Evolutionary conservation across 192 early-diverging fungal species (phyloP).

Genomic region (Backusella tuberculispora): DNA sequence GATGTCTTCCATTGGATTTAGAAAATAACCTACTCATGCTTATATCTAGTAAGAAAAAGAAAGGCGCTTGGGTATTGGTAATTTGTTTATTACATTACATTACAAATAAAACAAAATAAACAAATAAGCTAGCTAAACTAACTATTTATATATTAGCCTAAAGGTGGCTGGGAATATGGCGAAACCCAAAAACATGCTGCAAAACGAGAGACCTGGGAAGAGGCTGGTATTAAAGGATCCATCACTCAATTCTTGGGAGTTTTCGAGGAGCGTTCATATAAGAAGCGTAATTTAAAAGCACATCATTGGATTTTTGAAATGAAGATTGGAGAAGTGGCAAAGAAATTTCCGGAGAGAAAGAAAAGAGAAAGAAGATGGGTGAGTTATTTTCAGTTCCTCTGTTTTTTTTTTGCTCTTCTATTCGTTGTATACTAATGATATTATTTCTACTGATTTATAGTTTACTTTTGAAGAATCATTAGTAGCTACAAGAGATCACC

Average conservation of each 20-base stretch:
- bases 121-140: neutral
- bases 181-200: constrained; percentile 57
- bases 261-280: constrained; percentile 41
- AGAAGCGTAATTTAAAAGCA: constrained; percentile 40
- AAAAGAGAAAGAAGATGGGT: constrained; percentile 37
- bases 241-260: constrained; percentile 48
- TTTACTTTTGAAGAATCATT: constrained; percentile 34
- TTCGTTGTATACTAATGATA: neutral
- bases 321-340: constrained; percentile 50
- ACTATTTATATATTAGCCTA: constrained; percentile 38
- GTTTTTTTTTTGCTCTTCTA: too few species aligned
- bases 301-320: constrained; percentile 55
- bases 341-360: constrained; percentile 56
- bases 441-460: neutral
- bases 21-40: constrained; percentile 45
- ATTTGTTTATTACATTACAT: neutral
- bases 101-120: neutral
- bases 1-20: constrained; percentile 52
- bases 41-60: constrained; percentile 49
- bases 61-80: constrained; percentile 54
- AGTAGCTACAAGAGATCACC: constrained; percentile 9
- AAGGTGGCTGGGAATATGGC: constrained; percentile 65
- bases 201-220: constrained; percentile 60
- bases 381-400: neutral
- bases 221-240: constrained; percentile 55